These are phyloP conservation scores for Suhomyces coccinellae DNA, from an alignment of 1,139 yeast genomes.

Conservation along the genomic window DNA sequence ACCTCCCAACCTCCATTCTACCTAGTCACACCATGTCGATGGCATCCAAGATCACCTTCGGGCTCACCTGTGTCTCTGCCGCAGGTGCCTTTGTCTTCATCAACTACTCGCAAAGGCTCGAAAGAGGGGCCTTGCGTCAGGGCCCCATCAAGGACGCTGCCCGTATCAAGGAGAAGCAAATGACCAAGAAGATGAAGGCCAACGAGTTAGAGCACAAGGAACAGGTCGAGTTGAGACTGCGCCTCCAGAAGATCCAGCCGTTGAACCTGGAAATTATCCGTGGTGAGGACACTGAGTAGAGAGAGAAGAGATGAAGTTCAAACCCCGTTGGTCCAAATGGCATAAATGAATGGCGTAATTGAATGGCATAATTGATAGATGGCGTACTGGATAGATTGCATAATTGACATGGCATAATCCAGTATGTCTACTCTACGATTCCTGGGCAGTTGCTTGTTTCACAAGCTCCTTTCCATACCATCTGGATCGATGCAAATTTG, in stretches of 20 bases:
- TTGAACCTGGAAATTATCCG: conserved; percentile 43
- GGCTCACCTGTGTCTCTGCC: conserved; percentile 55
- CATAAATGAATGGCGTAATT: too few relatives aligned
- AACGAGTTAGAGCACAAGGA: conserved; percentile 75
- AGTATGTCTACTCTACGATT: too few relatives aligned
- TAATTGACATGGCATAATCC: background rate
- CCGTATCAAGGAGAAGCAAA: conserved; percentile 49
- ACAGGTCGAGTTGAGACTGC: conserved; percentile 65
- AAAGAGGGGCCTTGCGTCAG: conserved; percentile 67
- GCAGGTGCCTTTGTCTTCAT: conserved; percentile 63
- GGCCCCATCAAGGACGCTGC: conserved; percentile 81
- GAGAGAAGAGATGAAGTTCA: too few relatives aligned
- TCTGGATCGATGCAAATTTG: too few relatives aligned
- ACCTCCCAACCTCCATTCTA: background rate
- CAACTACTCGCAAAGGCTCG: conserved; percentile 64
- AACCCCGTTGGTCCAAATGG: too few relatives aligned
- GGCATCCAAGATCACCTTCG: conserved; percentile 71
- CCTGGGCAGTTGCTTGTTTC: too few relatives aligned
- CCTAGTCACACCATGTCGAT: conserved; percentile 72
- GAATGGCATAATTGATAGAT: too few relatives aligned
- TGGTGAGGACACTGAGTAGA: conserved; percentile 25
- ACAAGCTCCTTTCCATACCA: too few relatives aligned
- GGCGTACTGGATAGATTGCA: background rate
- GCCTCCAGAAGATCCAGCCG: conserved; percentile 68
- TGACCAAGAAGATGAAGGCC: conserved; percentile 43